These are phyloP conservation scores for Lactarius sanguifluus DNA, from an alignment of 768 basidiomycete genomes.

Conservation along the genomic window DNA sequence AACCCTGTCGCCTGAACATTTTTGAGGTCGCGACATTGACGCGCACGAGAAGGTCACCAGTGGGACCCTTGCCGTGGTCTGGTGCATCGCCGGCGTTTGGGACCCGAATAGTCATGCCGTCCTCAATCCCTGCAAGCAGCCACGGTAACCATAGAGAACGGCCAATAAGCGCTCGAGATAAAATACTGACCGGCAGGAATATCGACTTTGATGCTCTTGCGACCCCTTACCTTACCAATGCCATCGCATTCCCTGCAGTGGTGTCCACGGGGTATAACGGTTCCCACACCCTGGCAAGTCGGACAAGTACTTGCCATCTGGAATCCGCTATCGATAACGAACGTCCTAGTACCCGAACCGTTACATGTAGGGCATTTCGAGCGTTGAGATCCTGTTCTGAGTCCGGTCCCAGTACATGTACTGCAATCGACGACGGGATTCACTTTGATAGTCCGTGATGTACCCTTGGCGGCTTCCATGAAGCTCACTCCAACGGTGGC, in stretches of 20 bases:
- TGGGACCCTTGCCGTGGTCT: constrained; percentile 68
- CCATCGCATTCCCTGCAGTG: constrained; percentile 83
- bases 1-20: constrained; percentile 85
- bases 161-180: constrained; percentile 1
- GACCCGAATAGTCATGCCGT: constrained; percentile 88
- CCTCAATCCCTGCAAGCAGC: constrained; percentile 72
- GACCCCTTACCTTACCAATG: constrained; percentile 80
- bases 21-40: constrained; percentile 83
- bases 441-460: constrained; percentile 69
- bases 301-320: constrained; percentile 93
- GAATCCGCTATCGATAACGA: constrained; percentile 90
- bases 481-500: constrained; percentile 73
- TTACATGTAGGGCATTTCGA: constrained; percentile 76
- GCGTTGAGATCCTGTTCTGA: constrained; percentile 84
- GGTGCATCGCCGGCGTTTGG: constrained; percentile 83
- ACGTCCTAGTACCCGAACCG: constrained; percentile 86
- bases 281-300: constrained; percentile 78
- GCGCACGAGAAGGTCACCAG: constrained; percentile 86
- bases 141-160: constrained; percentile 15
- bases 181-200: constrained; percentile 75
- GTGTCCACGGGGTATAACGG: constrained; percentile 70
- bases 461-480: constrained; percentile 93
- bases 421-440: constrained; percentile 81
- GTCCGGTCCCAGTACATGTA: constrained; percentile 81
- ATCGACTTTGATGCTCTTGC: constrained; percentile 74